phyloP scores from a whole-genome alignment of 2,329 filamentous ascomycete species.

The Hymenoscyphus fructigenus region DNA sequence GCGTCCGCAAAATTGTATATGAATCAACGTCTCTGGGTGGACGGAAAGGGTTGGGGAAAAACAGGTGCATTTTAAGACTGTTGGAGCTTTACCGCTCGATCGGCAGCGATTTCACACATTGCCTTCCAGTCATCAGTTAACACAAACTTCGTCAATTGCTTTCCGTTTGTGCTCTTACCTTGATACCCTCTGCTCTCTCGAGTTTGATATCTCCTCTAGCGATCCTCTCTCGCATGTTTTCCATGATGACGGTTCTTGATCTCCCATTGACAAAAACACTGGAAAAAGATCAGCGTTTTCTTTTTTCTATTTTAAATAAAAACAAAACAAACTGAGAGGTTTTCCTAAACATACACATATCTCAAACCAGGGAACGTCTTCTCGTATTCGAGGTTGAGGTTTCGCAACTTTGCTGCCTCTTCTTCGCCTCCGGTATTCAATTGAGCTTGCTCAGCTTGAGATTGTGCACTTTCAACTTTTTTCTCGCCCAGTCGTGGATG shows the following conservation, averaged over 20 bases:
- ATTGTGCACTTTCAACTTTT: conserved; percentile 79
- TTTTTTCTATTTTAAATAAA: conserved; percentile 18
- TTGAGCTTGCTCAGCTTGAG: conserved; percentile 77
- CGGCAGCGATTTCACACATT: conserved; percentile 87
- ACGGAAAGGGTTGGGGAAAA: conserved; percentile 12
- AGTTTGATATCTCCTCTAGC: conserved; percentile 60
- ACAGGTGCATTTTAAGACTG: conserved; percentile 15
- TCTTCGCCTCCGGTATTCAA: conserved; percentile 59
- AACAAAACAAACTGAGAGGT: conserved; percentile 1
- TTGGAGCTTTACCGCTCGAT: conserved; percentile 56
- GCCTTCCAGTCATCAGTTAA: conserved; percentile 44
- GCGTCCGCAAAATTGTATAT: conserved; percentile 19
- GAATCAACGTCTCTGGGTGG: conserved; percentile 13
- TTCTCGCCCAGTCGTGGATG: conserved; percentile 83
- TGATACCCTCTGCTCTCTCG: conserved; percentile 72
- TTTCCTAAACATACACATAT: conserved; percentile 59
- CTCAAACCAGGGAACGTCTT: conserved; percentile 74
- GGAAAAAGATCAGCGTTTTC: conserved; percentile 21
- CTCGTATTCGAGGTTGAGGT: conserved; percentile 78
- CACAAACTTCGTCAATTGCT: not conserved
- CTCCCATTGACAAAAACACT: conserved; percentile 87
- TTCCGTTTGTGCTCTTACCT: conserved; percentile 48
- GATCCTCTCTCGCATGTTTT: conserved; percentile 77
- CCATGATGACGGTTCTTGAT: conserved; percentile 70
- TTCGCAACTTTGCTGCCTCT: conserved; percentile 55